Base-by-base conservation (phyloP, 2,329 filamentous ascomycete species). In the Epichloe hybrida region DNA sequence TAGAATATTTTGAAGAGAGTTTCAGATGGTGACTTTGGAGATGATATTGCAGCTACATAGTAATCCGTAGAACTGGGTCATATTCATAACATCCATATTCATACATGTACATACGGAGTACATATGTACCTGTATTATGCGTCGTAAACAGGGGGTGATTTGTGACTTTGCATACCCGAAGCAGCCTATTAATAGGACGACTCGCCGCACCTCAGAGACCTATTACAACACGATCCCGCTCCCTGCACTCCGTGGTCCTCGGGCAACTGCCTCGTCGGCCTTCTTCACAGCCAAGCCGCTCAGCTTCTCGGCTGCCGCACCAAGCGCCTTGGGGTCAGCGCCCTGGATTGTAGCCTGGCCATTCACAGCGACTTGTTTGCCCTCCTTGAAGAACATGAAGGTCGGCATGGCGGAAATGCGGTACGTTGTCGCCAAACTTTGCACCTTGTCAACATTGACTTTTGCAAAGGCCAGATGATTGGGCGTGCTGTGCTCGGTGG, bases 371-470 rank as follows among this genome's bases (percentile, higher is more conserved):
- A 65, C 63, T 49, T 61, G 60, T 49, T 57, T 57, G 57, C 85
- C 57, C 88, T 84, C 71, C 77, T 90, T 89, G 81, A 91, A 95
- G 66, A 95, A 72, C 52, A 87, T 61, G 70, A 97, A 96, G 9
- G 89, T 95, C 47, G 91, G 91, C 91, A 97, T 96, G 67, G 90
- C 88, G 61, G 85, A 81, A 67, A 97, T 79, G 58, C 79, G 78
- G 59, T 93, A 83, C 61, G 88, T 80, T 60, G 82, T 75, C 23
- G 88, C 58, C 34, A 61, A 46, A 52, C 15, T 50, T 12, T 60
- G 54, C n/a, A 62, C 48, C 17, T 50, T 55, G 50, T 59, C 50
- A 51, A 64, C 56, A 9, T 65, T 57, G 15, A 50, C 52, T 13
- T 54, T 51, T 4, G 53, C 46, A 48, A 60, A 55, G 27, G 51